These are phyloP conservation scores for Xylaria venustula DNA, from an alignment of 495 filamentous ascomycete genomes.

Conservation along the genomic window DNA sequence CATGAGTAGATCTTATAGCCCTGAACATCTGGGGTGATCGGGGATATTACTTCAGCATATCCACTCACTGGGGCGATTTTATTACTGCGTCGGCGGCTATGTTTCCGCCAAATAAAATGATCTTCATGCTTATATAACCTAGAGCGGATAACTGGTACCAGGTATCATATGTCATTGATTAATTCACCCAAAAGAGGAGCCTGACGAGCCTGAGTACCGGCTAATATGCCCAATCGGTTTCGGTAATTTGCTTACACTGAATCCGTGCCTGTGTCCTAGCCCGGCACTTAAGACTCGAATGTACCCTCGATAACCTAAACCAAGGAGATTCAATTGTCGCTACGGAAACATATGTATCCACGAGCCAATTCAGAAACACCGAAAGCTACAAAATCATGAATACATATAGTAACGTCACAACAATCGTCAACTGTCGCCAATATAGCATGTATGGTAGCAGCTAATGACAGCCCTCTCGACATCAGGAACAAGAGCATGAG, in stretches of 20 bases:
- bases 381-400: too few species aligned
- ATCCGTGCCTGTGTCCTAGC: neutral
- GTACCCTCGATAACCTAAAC: too few species aligned
- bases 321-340: too few species aligned
- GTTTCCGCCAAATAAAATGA: neutral
- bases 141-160: neutral
- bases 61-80: neutral
- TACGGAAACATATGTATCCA: too few species aligned
- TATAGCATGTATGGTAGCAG: too few species aligned
- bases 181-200: too few species aligned
- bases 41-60: neutral
- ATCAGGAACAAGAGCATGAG: too few species aligned
- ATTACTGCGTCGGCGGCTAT: neutral
- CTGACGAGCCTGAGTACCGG: neutral
- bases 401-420: too few species aligned
- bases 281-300: neutral
- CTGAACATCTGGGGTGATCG: neutral
- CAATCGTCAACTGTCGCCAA: too few species aligned
- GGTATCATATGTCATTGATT: neutral
- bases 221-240: neutral
- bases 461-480: too few species aligned
- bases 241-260: neutral
- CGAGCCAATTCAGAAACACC: too few species aligned
- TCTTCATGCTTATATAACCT: constrained; percentile 1
- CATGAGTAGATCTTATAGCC: neutral